Evolutionary conservation across 495 filamentous ascomycete genomes (phyloP), one percentile per base, ranked within the genome.

Genomic region (Aspergillus coremiiformis): DNA sequence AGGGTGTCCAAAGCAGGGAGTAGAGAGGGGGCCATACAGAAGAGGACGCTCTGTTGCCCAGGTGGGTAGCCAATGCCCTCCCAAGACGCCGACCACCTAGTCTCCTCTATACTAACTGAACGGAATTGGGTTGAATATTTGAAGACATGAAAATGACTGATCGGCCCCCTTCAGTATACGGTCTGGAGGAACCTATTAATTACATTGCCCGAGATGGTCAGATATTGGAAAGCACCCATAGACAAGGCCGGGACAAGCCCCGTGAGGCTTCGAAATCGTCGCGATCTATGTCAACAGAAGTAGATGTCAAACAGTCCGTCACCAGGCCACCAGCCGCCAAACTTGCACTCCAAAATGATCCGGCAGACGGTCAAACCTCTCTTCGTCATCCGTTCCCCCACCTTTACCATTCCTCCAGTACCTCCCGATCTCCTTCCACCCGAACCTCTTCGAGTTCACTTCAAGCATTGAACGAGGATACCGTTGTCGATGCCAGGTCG

Each of bases 391-490:
- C 67, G 3, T 72, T 69, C 29, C 58, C 66, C 39, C 64, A 73
- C 52, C 53, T 73, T 21, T 69, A 70, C 45, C 61, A 68, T 53
- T 67, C 67, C 39, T 66, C 64, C 35, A 58, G 51, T 24, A 54
- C 58, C 43, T 69, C 66, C 5, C 61, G 71, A 23, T 54, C 69
- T 10, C 66, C 72, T 3, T 76, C 73, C 11, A 70, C 65, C 29
- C 67, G 72, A 33, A 73, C 72, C 1, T 76, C 73, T 9, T 69
- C 72, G 27, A 76, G 72, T 44, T 76, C 73, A 5, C 56, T 76
- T 21, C 71, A 76, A 43, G 69, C 71, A 15, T 62, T 76, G 43
- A 74, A 74, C 37, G 73, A 76, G 53, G 66, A 72, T 50, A 64
- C 51, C 11, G 71, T 74, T 22, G 66, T 73, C 42, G 70, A 72